These are phyloP conservation scores for Rhizophora mangle DNA, from an alignment of 345 rosid genomes.

Conservation along the genomic window DNA sequence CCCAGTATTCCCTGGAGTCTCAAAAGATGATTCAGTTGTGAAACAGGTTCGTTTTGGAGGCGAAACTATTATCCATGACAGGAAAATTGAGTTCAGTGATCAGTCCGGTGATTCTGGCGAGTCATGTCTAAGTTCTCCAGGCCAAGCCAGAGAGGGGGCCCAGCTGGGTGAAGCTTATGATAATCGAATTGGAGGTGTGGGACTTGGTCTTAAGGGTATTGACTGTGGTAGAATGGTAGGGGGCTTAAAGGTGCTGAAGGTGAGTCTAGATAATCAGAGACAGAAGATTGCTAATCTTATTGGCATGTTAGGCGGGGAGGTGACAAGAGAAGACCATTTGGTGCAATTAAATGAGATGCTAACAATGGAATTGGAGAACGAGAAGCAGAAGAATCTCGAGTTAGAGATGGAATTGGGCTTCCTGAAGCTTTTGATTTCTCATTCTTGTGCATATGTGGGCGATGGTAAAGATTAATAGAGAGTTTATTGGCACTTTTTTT, in stretches of 20 bases:
- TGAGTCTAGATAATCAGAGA: conserved; percentile 69
- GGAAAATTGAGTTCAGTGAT: conserved; percentile 4
- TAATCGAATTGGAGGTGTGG: background rate
- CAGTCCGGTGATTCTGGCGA: conserved; percentile 11
- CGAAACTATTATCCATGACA: conserved; percentile 22
- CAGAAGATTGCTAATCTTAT: conserved; percentile 46
- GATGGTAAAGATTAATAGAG: background rate
- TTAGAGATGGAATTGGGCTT: conserved; percentile 45
- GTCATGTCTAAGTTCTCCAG: conserved; percentile 20
- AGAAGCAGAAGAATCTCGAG: conserved; percentile 42
- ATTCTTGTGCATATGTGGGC: conserved; percentile 5
- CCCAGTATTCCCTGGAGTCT: conserved; percentile 59
- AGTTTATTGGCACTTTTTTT: background rate
- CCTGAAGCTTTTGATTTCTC: conserved; percentile 32
- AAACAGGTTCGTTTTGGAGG: conserved; percentile 36
- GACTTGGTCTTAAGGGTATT: conserved; percentile 4
- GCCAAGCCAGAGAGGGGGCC: background rate
- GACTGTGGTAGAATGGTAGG: conserved; percentile 42
- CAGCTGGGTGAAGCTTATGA: background rate
- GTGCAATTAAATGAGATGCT: conserved; percentile 42
- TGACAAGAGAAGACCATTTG: conserved; percentile 48
- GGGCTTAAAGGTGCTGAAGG: conserved; percentile 42
- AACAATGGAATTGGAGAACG: conserved; percentile 49
- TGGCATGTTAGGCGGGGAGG: conserved; percentile 50
- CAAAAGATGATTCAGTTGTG: conserved; percentile 8